Conservation (phyloP, 441 rosid species). For the Pelargonium citronellum region DNA sequence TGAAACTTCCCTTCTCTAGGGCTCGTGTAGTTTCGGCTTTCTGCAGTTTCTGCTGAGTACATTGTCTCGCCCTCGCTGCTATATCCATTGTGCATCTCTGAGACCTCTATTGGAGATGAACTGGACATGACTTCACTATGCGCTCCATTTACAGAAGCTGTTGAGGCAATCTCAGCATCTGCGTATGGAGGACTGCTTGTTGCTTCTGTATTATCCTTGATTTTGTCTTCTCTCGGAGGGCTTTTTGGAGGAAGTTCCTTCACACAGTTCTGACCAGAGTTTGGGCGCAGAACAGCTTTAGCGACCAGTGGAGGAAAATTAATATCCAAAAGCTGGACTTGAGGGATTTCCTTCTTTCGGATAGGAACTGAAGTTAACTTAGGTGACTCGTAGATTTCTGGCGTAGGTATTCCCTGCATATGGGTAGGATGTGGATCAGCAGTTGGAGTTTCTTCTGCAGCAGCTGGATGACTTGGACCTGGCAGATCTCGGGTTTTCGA, state of each 20-base stretch:
- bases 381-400: slow-evolving; percentile 78
- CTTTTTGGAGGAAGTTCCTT: slow-evolving; percentile 22
- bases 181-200: slow-evolving; percentile 19
- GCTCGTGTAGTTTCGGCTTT: slow-evolving; percentile 80
- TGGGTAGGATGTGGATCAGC: slow-evolving; percentile 45
- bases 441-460: slow-evolving; percentile 37
- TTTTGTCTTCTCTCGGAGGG: slow-evolving; percentile 33
- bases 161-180: slow-evolving; percentile 51
- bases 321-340: slow-evolving; percentile 72
- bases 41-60: slow-evolving; percentile 98
- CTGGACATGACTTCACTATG: slow-evolving; percentile 69
- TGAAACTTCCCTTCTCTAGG: slow-evolving; percentile 63
- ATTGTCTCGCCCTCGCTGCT: slow-evolving; percentile 88
- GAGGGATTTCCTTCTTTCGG: slow-evolving; percentile 43
- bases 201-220: slow-evolving; percentile 18
- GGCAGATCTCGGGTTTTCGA: slow-evolving; percentile 40
- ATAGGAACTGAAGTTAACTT: slow-evolving; percentile 64
- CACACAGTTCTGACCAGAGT: slow-evolving; percentile 30
- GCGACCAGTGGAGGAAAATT: slow-evolving; percentile 64
- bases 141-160: slow-evolving; percentile 62
- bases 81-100: slow-evolving; percentile 51
- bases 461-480: slow-evolving; percentile 38
- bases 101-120: slow-evolving; percentile 52
- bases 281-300: slow-evolving; percentile 30
- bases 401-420: slow-evolving; percentile 75